Evolutionary conservation across 768 basidiomycete genomes (phyloP).

Genomic region (Tricholoma matsutake): DNA sequence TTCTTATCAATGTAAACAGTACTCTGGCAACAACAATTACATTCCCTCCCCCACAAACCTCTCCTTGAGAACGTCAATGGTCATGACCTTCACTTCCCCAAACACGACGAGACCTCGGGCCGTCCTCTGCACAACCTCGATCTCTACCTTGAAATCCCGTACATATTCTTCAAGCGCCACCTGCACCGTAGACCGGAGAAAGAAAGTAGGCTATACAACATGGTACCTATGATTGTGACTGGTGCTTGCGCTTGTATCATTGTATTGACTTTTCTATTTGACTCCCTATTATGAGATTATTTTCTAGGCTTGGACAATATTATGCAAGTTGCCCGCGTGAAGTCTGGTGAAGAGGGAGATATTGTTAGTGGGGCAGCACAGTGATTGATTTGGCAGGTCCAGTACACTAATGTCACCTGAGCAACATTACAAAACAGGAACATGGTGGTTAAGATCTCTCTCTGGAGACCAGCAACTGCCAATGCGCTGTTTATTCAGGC

Average conservation of each 20-base stretch:
- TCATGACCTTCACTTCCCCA: constrained; percentile 22
- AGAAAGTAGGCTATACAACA: constrained; percentile 49
- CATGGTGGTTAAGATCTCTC: too few species aligned
- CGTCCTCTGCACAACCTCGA: constrained; percentile 55
- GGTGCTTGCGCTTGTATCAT: constrained; percentile 64
- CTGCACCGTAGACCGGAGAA: constrained; percentile 51
- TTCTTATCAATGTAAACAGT: constrained; percentile 29
- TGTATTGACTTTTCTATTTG: constrained; percentile 26
- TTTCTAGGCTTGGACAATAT: too few species aligned
- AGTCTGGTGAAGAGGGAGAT: too few species aligned
- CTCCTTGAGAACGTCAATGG: constrained; percentile 50
- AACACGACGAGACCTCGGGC: constrained; percentile 36
- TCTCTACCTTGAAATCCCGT: constrained; percentile 76
- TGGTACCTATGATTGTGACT: constrained; percentile 57
- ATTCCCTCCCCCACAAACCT: constrained; percentile 67
- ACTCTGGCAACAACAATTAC: constrained; percentile 68
- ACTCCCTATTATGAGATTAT: too few species aligned
- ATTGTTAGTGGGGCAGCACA: too few species aligned
- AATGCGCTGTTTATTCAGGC: too few species aligned
- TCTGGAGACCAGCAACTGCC: too few species aligned
- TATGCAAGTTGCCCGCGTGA: too few species aligned
- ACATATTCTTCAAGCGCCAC: constrained; percentile 60
- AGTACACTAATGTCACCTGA: too few species aligned
- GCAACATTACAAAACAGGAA: too few species aligned
- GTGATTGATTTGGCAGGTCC: too few species aligned